Percentiles rank a stretch among this genome's conserved stretches.
These are phyloP conservation scores for Leccinum fibrillosum DNA, from an alignment of 768 basidiomycete species.

Conservation along the genomic window DNA sequence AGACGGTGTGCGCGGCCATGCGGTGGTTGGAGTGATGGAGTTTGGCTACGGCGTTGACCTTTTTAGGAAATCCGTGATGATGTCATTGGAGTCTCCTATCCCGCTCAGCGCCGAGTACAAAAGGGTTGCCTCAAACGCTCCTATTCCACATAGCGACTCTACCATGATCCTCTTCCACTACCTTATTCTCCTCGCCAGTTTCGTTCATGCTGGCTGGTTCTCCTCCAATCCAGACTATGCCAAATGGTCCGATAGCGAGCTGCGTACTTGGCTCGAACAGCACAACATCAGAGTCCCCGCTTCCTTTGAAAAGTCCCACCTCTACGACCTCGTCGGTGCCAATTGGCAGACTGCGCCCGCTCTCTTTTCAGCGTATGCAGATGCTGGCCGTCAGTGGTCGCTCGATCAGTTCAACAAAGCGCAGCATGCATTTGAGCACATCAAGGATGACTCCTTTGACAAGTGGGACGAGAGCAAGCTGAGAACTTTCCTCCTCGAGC, in stretches of 20 bases:
- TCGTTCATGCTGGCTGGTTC: conserved; percentile 52
- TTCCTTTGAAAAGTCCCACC: conserved; percentile 38
- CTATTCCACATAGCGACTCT: background rate
- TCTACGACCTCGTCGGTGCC: conserved; percentile 49
- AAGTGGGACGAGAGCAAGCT: conserved; percentile 83
- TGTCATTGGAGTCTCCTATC: conserved; percentile 24
- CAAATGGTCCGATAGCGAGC: conserved; percentile 62
- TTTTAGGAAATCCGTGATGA: conserved; percentile 15
- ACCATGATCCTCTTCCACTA: conserved; percentile 15
- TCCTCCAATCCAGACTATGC: conserved; percentile 37
- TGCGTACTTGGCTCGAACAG: conserved; percentile 66
- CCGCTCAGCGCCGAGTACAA: conserved; percentile 1
- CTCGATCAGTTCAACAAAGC: conserved; percentile 61
- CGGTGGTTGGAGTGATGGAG: background rate
- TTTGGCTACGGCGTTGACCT: background rate
- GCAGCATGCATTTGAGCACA: conserved; percentile 56
- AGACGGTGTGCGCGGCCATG: conserved; percentile 12
- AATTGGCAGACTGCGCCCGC: conserved; percentile 48
- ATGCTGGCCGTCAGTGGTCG: conserved; percentile 45
- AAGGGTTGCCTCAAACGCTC: background rate
- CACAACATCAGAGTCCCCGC: conserved; percentile 58
- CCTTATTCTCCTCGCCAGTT: conserved; percentile 32
- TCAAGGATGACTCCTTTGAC: conserved; percentile 65
- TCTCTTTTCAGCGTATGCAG: conserved; percentile 33
- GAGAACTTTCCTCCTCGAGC: conserved; percentile 79